Base-by-base conservation (phyloP, 2,329 filamentous ascomycete genomes). In the Aureobasidium melanogenum region DNA sequence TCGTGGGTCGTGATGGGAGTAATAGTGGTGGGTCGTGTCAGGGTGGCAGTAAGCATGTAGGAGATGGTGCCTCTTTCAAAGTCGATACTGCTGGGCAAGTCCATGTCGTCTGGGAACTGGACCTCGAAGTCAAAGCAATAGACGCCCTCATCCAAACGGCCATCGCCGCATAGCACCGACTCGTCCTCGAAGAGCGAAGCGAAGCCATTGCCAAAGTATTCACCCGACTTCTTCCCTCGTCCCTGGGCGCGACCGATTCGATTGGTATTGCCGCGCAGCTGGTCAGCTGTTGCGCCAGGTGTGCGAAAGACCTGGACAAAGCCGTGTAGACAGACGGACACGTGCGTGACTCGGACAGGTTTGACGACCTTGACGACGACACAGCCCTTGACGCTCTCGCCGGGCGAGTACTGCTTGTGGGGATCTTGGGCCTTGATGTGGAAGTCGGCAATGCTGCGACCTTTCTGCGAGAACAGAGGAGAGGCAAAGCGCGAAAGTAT, bases 21-120 rank as follows among this genome's bases (percentile, higher is more conserved):
- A 64, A 97, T 95, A 6, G 91, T 86, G 0, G 89, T 94, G 22
- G 94, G 93, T 61, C 91, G 85, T 22, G 93, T 97, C 62, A 97
- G 74, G 9, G 91, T 97, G 34, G 93, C 88, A 6, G 90, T 93
- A 68, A 97, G 83, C 77, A 93, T 85, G 75, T 97, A 99, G 22
- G 88, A 88, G 68, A 99, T 90, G 1, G 90, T 92, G 38, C 94
- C 94, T 70, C 93, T 86, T 75, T 97, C 94, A 73, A 99, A 99
- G 91, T 96, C 92, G 70, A 99, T 93, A 73, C 93, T 97, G 74
- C 90, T 96, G n/a, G 89, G 89, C 62, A 94, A 75, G 5, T 82
- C 83, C 67, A 84, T 82, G 54, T 82, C 78, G 51, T 82, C 78
- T 2, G 88, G 87, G 66, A 91, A 89, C 61, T 86, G 77, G 64